Percentiles rank a stretch among this genome's conserved stretches.
Evolutionary conservation across 176 grass and related monocot genomes (phyloP).

Genomic region (Oryza glumipatula): DNA sequence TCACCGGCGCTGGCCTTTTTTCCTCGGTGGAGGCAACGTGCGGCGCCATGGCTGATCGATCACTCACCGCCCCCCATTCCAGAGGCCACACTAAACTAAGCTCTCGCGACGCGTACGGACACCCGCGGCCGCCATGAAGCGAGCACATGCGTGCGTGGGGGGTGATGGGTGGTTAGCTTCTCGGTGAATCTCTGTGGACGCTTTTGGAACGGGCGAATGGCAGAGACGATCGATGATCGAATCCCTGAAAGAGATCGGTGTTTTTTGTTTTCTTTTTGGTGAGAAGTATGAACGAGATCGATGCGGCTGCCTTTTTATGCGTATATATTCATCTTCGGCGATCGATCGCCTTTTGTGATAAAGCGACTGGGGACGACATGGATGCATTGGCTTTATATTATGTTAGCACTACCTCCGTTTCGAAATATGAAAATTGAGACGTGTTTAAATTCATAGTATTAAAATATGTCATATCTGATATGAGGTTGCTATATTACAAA

Average conservation of each 20-base stretch:
- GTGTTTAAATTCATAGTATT: too few relatives aligned
- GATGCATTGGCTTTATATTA: not conserved
- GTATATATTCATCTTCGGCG: conserved; percentile 38
- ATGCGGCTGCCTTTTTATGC: conserved; percentile 46
- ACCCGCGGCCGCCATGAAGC: conserved; percentile 46
- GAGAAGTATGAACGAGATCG: not conserved
- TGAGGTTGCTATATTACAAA: too few relatives aligned
- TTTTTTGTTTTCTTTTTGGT: not conserved
- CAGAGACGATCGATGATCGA: not conserved
- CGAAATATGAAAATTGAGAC: too few relatives aligned
- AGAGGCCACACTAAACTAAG: conserved; percentile 20
- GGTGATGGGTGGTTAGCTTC: conserved; percentile 23
- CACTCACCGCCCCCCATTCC: conserved; percentile 40
- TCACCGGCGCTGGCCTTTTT: conserved; percentile 27
- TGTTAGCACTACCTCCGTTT: too few relatives aligned
- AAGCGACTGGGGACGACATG: conserved; percentile 20
- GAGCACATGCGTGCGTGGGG: conserved; percentile 25
- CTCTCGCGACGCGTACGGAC: conserved; percentile 46
- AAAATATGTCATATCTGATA: too few relatives aligned
- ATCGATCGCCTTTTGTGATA: conserved; percentile 3
- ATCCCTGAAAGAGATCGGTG: not conserved
- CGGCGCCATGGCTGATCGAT: conserved; percentile 24
- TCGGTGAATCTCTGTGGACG: conserved; percentile 42
- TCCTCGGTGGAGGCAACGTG: conserved; percentile 21
- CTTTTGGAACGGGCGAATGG: not conserved